Percentiles rank a stretch among this genome's conserved stretches.
Conservation (phyloP, 2,329 filamentous ascomycete genomes). For the Fusarium sp. region DNA sequence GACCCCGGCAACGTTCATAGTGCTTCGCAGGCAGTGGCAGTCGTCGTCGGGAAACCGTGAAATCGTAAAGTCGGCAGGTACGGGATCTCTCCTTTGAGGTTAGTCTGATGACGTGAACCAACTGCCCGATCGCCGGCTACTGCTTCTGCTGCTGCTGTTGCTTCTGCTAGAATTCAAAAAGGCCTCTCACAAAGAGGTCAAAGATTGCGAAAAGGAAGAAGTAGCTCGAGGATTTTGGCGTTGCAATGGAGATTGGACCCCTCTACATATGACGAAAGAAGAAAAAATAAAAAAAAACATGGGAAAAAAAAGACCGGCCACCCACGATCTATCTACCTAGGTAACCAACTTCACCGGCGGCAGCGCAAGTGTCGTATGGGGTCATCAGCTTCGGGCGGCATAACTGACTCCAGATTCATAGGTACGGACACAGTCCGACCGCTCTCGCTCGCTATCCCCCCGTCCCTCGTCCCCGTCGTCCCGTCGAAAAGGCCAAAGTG, state of each 20-base stretch:
- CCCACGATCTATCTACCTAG: slow-evolving; percentile 14
- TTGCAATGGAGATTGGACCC: slow-evolving; percentile 14
- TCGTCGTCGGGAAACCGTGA: slow-evolving; percentile 12
- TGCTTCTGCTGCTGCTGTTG: not conserved
- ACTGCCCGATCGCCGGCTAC: not conserved
- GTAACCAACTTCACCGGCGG: slow-evolving; percentile 14
- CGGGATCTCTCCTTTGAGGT: slow-evolving; percentile 11
- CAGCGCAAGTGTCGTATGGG: slow-evolving; percentile 11
- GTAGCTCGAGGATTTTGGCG: slow-evolving; percentile 2
- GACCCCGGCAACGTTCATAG: slow-evolving; percentile 12
- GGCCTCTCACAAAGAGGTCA: slow-evolving; percentile 1
- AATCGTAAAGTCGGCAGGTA: slow-evolving; percentile 12
- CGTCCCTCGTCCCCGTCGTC: not conserved
- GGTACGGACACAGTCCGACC: slow-evolving; percentile 10
- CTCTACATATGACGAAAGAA: slow-evolving; percentile 10
- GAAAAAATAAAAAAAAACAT: not conserved
- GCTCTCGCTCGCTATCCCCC: not conserved
- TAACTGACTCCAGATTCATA: slow-evolving; percentile 21
- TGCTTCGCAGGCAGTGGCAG: not conserved
- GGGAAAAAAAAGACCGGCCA: slow-evolving; percentile 2
- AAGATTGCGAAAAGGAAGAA: slow-evolving; percentile 1
- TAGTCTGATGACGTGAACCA: slow-evolving; percentile 13
- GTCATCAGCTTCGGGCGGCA: slow-evolving; percentile 3
- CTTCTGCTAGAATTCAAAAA: not conserved
- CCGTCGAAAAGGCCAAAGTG: not conserved